Conservation (phyloP, 140 eudicot species). For the Flaveria floridana region DNA sequence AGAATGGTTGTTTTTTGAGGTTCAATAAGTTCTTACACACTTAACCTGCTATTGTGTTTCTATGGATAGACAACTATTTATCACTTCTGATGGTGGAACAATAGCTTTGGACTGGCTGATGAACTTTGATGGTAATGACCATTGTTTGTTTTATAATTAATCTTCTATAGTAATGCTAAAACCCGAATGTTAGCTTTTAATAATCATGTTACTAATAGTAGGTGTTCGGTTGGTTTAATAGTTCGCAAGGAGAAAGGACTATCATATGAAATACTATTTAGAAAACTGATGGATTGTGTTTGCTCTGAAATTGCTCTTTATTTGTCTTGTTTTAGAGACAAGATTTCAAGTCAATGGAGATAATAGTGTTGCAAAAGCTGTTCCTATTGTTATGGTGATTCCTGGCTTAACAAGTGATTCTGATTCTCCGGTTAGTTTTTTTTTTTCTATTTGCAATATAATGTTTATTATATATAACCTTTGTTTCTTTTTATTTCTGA, state of each 20-base stretch:
- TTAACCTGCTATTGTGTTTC: slow-evolving; percentile 5
- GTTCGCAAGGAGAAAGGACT: neutral
- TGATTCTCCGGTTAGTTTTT: slow-evolving; percentile 52
- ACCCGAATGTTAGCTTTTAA: neutral
- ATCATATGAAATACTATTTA: neutral
- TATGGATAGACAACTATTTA: slow-evolving; percentile 36
- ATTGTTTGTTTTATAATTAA: slow-evolving; percentile 8
- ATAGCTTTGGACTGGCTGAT: slow-evolving; percentile 66
- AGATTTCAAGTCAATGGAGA: slow-evolving; percentile 32
- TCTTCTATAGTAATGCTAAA: neutral
- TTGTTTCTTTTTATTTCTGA: neutral
- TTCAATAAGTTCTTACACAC: neutral
- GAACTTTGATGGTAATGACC: slow-evolving; percentile 44
- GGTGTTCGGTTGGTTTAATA: neutral
- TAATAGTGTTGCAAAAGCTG: slow-evolving; percentile 35
- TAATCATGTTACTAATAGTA: neutral
- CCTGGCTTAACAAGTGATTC: slow-evolving; percentile 84
- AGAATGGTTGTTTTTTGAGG: neutral
- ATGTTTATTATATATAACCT: neutral
- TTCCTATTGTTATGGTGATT: slow-evolving; percentile 59
- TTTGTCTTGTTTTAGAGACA: slow-evolving; percentile 31
- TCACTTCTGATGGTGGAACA: slow-evolving; percentile 50
- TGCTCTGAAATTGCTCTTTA: neutral
- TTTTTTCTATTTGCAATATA: neutral
- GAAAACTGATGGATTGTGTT: neutral